These are phyloP conservation scores for Fusarium buxicola DNA, from an alignment of 2,329 filamentous ascomycete genomes.

Conservation along the genomic window DNA sequence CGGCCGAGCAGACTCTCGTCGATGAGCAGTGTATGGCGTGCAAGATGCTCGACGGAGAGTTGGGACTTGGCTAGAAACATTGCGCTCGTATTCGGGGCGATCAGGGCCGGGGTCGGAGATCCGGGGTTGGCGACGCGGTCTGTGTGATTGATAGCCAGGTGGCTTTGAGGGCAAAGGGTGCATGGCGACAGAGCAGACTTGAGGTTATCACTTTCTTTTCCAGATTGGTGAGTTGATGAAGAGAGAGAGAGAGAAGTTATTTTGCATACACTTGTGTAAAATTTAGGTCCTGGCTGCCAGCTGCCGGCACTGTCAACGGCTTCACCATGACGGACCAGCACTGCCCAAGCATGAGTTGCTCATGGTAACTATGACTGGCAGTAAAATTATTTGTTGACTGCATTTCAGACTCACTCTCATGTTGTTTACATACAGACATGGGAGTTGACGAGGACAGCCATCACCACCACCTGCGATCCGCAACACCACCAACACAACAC, in stretches of 20 bases:
- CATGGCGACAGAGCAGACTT: no score
- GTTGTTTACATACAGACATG: no score
- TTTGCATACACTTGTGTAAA: not conserved
- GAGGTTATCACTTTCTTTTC: no score
- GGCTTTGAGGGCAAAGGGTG: no score
- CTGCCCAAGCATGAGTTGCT: conserved; percentile 4
- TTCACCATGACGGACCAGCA: not conserved
- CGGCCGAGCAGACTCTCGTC: no score
- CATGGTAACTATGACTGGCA: conserved; percentile 1
- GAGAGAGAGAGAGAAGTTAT: not conserved
- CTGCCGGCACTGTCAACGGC: conserved; percentile 1
- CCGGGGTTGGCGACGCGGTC: not conserved
- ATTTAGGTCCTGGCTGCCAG: not conserved
- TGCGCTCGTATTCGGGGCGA: not conserved
- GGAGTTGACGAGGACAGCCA: not conserved
- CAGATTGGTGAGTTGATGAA: not conserved
- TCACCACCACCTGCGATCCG: not conserved
- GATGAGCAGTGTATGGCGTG: not conserved
- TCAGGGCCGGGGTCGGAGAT: not conserved
- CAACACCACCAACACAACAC: not conserved
- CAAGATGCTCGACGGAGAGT: not conserved
- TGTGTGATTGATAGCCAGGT: no score
- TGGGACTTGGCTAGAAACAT: not conserved
- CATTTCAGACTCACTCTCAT: not conserved
- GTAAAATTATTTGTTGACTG: not conserved